Conservation (phyloP, 2,329 filamentous ascomycete species). For the Cytospora schulzeri region DNA sequence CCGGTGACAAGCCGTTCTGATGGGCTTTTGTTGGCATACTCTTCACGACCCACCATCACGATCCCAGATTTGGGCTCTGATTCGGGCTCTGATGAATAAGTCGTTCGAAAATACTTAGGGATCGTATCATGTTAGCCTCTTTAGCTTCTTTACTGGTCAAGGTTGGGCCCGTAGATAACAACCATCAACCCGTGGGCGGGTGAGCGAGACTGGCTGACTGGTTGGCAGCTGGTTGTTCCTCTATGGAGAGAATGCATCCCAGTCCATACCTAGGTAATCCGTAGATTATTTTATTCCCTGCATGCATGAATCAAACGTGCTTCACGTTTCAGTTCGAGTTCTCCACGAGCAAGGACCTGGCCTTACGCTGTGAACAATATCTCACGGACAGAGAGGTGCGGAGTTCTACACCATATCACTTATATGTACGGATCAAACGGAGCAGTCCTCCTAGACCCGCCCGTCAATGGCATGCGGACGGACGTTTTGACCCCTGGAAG, state of each 20-base stretch:
- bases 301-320: neutral
- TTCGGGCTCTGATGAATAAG: too few species aligned
- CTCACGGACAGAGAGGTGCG: neutral
- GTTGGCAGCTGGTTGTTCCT: neutral
- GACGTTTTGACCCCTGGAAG: conserved; percentile 8
- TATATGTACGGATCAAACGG: neutral
- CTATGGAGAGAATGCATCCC: neutral
- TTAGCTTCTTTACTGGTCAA: too few species aligned
- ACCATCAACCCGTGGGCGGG: neutral
- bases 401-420: too few species aligned
- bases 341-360: too few species aligned
- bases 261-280: too few species aligned
- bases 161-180: neutral
- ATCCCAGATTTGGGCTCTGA: neutral
- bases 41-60: neutral
- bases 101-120: too few species aligned
- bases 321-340: neutral
- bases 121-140: too few species aligned
- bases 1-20: neutral
- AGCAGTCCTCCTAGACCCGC: conserved; percentile 1
- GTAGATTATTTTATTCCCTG: neutral
- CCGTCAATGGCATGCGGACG: conserved; percentile 13
- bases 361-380: neutral
- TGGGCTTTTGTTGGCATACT: neutral
- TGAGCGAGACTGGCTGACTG: neutral